These are phyloP conservation scores for Clavispora vitiphila DNA, from an alignment of 805 yeast species.

Conservation along the genomic window DNA sequence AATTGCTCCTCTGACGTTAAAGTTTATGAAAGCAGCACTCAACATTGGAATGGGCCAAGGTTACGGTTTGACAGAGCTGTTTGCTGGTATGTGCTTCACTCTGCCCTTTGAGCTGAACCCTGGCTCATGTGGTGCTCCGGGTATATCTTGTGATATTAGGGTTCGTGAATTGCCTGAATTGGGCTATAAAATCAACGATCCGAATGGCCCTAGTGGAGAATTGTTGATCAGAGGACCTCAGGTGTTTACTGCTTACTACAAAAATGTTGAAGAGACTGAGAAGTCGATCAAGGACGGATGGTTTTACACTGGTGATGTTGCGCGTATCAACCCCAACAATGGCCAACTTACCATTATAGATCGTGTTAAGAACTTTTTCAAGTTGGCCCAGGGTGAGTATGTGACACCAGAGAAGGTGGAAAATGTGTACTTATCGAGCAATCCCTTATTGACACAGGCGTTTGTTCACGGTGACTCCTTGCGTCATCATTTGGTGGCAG, in stretches of 20 bases:
- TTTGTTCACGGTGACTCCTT: slow-evolving; percentile 16
- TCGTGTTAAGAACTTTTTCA: slow-evolving; percentile 76
- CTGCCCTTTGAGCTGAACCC: slow-evolving; percentile 39
- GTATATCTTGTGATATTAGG: slow-evolving; percentile 47
- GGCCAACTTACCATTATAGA: slow-evolving; percentile 58
- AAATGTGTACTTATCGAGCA: slow-evolving; percentile 43
- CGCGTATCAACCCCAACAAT: slow-evolving; percentile 15
- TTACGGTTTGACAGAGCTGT: slow-evolving; percentile 68
- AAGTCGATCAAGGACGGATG: slow-evolving; percentile 47
- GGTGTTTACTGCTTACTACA: slow-evolving; percentile 51
- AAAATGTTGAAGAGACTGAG: slow-evolving; percentile 50
- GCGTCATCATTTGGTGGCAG: slow-evolving; percentile 12
- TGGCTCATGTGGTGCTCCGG: slow-evolving; percentile 63
- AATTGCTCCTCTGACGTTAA: slow-evolving; percentile 54
- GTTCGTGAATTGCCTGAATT: slow-evolving; percentile 60
- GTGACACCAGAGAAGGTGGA: slow-evolving; percentile 75
- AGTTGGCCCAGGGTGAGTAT: slow-evolving; percentile 50
- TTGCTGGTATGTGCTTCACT: slow-evolving; percentile 48
- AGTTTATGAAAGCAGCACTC: slow-evolving; percentile 58
- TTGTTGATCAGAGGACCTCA: slow-evolving; percentile 62
- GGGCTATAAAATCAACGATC: slow-evolving; percentile 33
- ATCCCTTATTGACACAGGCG: slow-evolving; percentile 13
- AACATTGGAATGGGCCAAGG: slow-evolving; percentile 60
- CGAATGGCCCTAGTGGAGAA: slow-evolving; percentile 49
- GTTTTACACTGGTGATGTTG: slow-evolving; percentile 55